Evolutionary conservation across 768 basidiomycete species (phyloP).

Genomic region (Nevesoporus exiguus): DNA sequence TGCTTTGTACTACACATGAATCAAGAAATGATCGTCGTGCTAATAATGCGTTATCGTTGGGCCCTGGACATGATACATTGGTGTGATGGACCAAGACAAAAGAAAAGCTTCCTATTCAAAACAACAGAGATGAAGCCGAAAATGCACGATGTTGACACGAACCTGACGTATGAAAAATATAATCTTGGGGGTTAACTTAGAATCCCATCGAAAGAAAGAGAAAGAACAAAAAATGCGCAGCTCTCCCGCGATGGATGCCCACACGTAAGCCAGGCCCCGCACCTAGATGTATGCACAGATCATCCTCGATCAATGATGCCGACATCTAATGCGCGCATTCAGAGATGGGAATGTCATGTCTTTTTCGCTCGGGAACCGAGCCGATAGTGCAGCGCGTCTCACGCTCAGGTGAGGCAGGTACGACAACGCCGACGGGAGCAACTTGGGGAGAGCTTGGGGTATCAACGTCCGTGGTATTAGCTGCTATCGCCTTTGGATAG

Average conservation of each 20-base stretch:
- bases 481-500: conserved; percentile 20
- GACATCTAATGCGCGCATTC: background rate
- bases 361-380: conserved; percentile 6
- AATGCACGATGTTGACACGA: conserved; percentile 4
- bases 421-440: conserved; percentile 6
- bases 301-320: background rate
- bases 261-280: background rate
- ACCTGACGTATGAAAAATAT: background rate
- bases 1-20: conserved; percentile 15
- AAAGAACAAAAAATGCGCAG: background rate
- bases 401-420: conserved; percentile 1
- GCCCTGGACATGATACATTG: conserved; percentile 22
- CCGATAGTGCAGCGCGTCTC: conserved; percentile 1
- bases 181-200: conserved; percentile 4
- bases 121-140: conserved; percentile 19
- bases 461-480: conserved; percentile 7
- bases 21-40: conserved; percentile 10
- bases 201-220: background rate
- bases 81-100: conserved; percentile 15
- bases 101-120: conserved; percentile 23
- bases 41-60: conserved; percentile 18
- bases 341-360: background rate
- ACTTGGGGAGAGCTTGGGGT: background rate
- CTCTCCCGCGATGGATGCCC: background rate
- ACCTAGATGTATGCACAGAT: background rate